Base-by-base conservation (phyloP, 306 rosid species). In the Erythrophleum fordii region DNA sequence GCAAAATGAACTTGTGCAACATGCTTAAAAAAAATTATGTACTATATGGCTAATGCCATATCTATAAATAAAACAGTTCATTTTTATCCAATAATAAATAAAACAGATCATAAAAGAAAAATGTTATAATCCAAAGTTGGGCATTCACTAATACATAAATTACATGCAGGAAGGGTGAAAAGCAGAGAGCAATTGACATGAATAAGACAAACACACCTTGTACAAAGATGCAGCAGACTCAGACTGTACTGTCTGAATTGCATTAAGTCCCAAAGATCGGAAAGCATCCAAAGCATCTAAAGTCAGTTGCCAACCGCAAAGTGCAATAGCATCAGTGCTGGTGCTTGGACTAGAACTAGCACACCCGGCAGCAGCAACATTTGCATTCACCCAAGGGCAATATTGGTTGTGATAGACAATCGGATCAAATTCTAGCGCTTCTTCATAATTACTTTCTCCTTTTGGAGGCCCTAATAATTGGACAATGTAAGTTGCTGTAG, bases 331-430 rank as follows among this genome's bases (percentile, higher is more conserved):
- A 85, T 90, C 98, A 79, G 85, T 72, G 74, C 81, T 55, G 58
- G 95, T 79, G 82, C 86, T 87, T 31, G 90, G 85, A 78, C 83
- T 84, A 84, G 88, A 67, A 29, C 83, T 86, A 74, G 78, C 70
- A 73, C 92, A 76, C 69, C 98, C 99, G 86, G 99, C 98, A 80
- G 97, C 98, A 77, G 99, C 97, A 86, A 96, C 99, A 83, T 90
- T 96, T 64, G 97, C 99, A 79, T 96, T 96, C 78, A 96, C 99
- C 99, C 99, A 96, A 29, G 99, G 99, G 73, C 99, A 96, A 80
- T 87, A 90, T 69, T 91, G 96, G 86, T 90, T 93, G 94, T 96
- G 99, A 83, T 93, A 79, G 56, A 77, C 90, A 77, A 93, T 90
- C 67, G 99, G 98, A 81, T 96, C 98, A 83, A 96, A 96, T 75